phyloP scores from a whole-genome alignment of 768 basidiomycete species.

The Boletus subparvulus region DNA sequence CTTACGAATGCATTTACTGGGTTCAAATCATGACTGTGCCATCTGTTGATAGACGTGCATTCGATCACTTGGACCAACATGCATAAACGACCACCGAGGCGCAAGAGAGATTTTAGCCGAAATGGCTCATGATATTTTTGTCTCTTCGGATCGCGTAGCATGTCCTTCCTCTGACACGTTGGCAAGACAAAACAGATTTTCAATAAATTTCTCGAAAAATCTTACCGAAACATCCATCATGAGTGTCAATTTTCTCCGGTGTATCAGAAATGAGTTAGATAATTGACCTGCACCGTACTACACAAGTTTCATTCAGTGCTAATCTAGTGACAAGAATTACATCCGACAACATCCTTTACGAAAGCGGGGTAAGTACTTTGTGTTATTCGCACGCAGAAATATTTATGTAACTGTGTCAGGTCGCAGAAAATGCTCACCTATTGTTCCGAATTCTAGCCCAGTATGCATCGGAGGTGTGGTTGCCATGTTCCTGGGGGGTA shows the following conservation, averaged over 20 bases:
- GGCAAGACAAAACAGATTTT: neutral
- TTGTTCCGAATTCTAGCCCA: constrained; percentile 7
- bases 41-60: constrained; percentile 19
- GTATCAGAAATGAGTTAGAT: neutral
- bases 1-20: neutral
- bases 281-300: neutral
- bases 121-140: neutral
- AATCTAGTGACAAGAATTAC: neutral
- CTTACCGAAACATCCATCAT: neutral
- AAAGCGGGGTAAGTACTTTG: constrained; percentile 26
- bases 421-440: neutral
- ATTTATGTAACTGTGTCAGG: neutral
- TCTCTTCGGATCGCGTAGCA: neutral
- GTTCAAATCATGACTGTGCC: constrained; percentile 2
- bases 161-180: neutral
- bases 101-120: neutral
- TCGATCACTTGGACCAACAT: constrained; percentile 8
- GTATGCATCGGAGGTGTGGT: neutral
- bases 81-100: neutral
- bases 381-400: constrained; percentile 14
- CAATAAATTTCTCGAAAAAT: neutral
- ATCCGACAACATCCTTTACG: constrained; percentile 11
- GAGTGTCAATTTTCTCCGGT: neutral
- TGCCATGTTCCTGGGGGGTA: neutral
- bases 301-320: neutral